A percentile compares a stretch with the other conserved stretches of the same genome.
Conservation (phyloP, 2,329 filamentous ascomycete genomes). For the Ramularia endophylla region DNA sequence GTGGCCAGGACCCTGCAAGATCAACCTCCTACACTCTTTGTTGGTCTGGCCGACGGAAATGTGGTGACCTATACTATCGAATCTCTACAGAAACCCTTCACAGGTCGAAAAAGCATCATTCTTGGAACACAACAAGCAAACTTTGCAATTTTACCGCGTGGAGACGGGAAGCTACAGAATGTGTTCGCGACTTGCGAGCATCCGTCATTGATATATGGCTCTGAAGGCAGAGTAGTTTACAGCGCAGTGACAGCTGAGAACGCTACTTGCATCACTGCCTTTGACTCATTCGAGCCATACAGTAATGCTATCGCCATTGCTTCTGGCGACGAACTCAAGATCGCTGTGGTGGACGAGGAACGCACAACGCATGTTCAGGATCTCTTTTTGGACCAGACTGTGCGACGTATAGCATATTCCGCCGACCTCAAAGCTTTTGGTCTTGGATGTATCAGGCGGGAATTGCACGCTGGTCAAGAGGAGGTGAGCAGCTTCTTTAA, state of each 20-base stretch:
- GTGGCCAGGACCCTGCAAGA: slow-evolving; percentile 67
- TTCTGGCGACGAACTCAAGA: slow-evolving; percentile 62
- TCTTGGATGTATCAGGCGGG: slow-evolving; percentile 75
- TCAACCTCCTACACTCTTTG: slow-evolving; percentile 70
- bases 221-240: slow-evolving; percentile 82
- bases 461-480: slow-evolving; percentile 66
- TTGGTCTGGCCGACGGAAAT: slow-evolving; percentile 88
- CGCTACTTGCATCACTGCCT: slow-evolving; percentile 72
- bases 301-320: slow-evolving; percentile 76
- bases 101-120: slow-evolving; percentile 71
- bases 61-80: slow-evolving; percentile 78
- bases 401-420: slow-evolving; percentile 82
- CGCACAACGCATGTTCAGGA: slow-evolving; percentile 83
- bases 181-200: slow-evolving; percentile 94
- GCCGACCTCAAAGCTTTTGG: slow-evolving; percentile 73
- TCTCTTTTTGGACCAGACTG: slow-evolving; percentile 71
- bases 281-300: slow-evolving; percentile 69
- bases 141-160: slow-evolving; percentile 69
- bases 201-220: slow-evolving; percentile 85
- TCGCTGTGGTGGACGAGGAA: slow-evolving; percentile 76
- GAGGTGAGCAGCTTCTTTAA: slow-evolving; percentile 73
- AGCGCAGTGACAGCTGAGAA: slow-evolving; percentile 89
- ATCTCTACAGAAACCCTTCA: slow-evolving; percentile 54
- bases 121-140: slow-evolving; percentile 80
- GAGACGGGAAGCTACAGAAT: slow-evolving; percentile 58